Conservation (phyloP, 139 green algal species). For the Chlorella sp. region DNA sequence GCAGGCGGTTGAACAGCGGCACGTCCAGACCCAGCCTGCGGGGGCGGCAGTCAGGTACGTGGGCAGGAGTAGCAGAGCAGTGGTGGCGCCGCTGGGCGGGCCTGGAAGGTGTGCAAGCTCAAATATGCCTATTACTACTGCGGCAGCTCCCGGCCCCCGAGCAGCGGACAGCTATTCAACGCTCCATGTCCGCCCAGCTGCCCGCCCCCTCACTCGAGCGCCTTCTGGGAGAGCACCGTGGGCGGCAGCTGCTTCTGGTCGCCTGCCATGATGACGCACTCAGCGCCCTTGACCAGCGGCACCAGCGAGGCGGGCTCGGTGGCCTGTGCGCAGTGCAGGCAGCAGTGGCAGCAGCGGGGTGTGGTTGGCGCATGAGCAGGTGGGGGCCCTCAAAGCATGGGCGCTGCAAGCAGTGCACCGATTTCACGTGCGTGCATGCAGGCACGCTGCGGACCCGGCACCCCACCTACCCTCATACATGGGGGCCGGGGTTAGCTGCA, state of each 20-base stretch:
- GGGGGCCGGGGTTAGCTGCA: no score
- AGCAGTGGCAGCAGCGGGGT: not conserved
- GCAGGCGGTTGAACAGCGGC: slow-evolving; percentile 87
- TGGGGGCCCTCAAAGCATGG: not conserved
- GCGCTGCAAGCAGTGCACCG: no score
- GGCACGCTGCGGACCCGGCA: no score
- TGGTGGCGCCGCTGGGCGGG: no score
- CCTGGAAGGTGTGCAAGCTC: no score
- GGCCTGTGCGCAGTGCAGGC: not conserved
- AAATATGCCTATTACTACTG: no score
- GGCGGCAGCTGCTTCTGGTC: slow-evolving; percentile 63
- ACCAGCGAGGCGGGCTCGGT: slow-evolving; percentile 64
- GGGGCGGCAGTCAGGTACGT: not conserved
- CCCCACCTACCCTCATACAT: no score
- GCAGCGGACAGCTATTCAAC: no score
- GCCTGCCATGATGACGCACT: slow-evolving; percentile 90
- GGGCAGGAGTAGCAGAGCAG: not conserved
- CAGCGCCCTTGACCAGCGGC: slow-evolving; percentile 75
- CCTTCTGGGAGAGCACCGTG: slow-evolving; percentile 10
- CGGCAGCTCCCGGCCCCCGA: no score
- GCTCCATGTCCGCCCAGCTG: no score
- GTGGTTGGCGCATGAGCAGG: not conserved
- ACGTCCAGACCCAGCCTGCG: slow-evolving; percentile 61
- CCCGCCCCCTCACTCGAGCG: slow-evolving; percentile 15
- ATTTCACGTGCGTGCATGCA: no score